Evolutionary conservation across 345 rosid species (phyloP).

Genomic region (Citrus cavaleriei): DNA sequence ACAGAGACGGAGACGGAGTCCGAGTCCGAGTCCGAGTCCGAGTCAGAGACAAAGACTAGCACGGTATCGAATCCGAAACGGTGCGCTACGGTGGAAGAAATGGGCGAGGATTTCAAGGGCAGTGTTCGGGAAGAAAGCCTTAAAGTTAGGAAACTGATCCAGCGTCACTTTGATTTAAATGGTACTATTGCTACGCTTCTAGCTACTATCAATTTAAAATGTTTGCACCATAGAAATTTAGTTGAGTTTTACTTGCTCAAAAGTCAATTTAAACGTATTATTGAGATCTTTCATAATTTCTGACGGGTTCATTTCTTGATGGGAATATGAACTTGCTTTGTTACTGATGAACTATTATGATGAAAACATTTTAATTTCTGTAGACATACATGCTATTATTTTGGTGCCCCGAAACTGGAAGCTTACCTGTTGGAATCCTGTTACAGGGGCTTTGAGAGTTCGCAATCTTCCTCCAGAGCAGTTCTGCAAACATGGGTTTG

Average conservation of each 20-base stretch:
- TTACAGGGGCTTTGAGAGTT: conserved; percentile 66
- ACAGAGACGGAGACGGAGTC: neutral
- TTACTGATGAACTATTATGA: neutral
- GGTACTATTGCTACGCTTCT: conserved; percentile 30
- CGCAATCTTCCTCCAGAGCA: conserved; percentile 73
- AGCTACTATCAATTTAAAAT: neutral
- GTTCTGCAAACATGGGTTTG: conserved; percentile 81
- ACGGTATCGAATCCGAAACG: conserved; percentile 17
- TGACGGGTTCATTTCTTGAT: neutral
- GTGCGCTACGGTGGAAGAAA: conserved; percentile 93
- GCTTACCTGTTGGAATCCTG: neutral
- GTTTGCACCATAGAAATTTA: neutral
- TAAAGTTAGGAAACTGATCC: conserved; percentile 53
- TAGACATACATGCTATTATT: neutral
- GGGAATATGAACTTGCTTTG: neutral
- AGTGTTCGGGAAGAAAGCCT: conserved; percentile 58
- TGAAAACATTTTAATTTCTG: neutral
- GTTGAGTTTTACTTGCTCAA: neutral
- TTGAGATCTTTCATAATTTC: no score
- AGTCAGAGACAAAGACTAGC: neutral
- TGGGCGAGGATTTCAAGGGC: conserved; percentile 72
- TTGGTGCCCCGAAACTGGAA: neutral
- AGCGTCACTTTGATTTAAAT: conserved; percentile 49
- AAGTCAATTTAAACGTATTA: no score
- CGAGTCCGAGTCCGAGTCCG: no score